Evolutionary conservation across 306 rosid genomes (phyloP).

Genomic region (Casuarina equisetifolia): DNA sequence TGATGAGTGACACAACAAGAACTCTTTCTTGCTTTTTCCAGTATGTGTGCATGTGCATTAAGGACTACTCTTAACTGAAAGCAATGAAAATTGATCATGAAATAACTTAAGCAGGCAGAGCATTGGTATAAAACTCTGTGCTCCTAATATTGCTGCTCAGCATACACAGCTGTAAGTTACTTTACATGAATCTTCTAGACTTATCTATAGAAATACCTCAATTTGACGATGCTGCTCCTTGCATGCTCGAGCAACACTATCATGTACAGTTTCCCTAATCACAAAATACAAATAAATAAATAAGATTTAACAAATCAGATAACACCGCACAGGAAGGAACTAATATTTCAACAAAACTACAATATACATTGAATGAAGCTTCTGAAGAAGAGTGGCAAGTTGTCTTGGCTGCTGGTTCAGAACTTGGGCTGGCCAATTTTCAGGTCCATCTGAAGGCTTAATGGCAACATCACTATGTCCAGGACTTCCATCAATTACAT

Average conservation of each 20-base stretch:
- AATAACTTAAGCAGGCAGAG: neutral
- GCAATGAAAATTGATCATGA: neutral
- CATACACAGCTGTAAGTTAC: neutral
- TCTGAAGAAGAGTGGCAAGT: constrained; percentile 80
- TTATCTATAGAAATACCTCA: constrained; percentile 55
- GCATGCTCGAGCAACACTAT: constrained; percentile 77
- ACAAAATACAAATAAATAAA: constrained; percentile 19
- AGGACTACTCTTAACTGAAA: neutral
- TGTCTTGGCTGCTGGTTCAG: constrained; percentile 88
- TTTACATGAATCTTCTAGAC: constrained; percentile 13
- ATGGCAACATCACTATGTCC: constrained; percentile 49
- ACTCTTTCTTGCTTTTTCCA: neutral
- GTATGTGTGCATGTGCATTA: no score
- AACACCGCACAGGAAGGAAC: constrained; percentile 9
- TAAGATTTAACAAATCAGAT: constrained; percentile 18
- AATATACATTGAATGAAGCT: constrained; percentile 86
- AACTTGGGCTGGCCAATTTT: constrained; percentile 90
- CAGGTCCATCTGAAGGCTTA: constrained; percentile 60
- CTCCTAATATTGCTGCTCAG: neutral
- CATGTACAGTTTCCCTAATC: constrained; percentile 77
- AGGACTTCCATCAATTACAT: constrained; percentile 64
- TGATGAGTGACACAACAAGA: neutral
- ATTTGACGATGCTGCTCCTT: constrained; percentile 95
- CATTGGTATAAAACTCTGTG: neutral
- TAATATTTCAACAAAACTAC: constrained; percentile 25